Conservation (phyloP, 2,329 filamentous ascomycete species). For the Blumeria graminis region DNA sequence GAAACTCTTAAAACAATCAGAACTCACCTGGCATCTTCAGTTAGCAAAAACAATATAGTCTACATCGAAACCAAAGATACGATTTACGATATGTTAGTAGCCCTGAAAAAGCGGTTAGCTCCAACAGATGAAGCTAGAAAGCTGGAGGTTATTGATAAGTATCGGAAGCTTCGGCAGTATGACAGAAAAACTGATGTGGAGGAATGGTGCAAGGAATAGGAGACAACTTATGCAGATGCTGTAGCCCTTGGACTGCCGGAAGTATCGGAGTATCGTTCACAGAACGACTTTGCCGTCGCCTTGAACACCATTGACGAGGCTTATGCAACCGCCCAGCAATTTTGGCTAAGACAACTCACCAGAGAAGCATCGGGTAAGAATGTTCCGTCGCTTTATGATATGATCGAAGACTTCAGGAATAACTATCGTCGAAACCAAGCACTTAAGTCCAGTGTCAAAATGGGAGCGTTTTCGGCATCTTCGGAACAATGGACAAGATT, state of each 20-base stretch:
- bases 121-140: background rate
- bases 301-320: background rate
- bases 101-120: background rate
- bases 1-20: background rate
- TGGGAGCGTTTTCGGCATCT: background rate
- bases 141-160: background rate
- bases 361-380: background rate
- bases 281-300: background rate
- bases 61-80: background rate
- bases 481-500: background rate
- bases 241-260: background rate
- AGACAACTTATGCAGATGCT: background rate
- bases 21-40: background rate
- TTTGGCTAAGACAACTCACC: background rate
- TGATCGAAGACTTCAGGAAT: background rate
- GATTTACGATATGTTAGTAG: background rate
- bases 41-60: background rate
- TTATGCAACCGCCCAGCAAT: background rate
- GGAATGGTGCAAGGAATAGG: background rate
- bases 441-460: background rate
- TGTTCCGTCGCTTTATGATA: background rate
- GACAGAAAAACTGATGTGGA: background rate
- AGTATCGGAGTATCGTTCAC: background rate
- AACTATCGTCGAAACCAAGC: background rate
- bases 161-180: background rate